Percentiles rank a stretch among this genome's conserved stretches.
These are phyloP conservation scores for Thielaviopsis musarum DNA, from an alignment of 2,329 filamentous ascomycete genomes.

Conservation along the genomic window DNA sequence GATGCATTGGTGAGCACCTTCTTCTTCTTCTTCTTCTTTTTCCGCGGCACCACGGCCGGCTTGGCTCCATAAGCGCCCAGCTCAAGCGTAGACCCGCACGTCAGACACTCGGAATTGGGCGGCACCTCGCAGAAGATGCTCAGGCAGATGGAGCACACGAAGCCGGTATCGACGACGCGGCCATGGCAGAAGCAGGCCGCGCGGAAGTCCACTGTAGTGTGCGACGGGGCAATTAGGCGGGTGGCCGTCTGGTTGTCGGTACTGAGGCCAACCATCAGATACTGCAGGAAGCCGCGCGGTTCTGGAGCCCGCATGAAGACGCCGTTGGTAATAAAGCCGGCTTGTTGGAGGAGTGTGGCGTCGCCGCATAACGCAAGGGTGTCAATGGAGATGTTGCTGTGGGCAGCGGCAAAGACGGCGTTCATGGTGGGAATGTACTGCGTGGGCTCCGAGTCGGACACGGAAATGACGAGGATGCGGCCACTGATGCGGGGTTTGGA, in stretches of 20 bases:
- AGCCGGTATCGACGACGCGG: constrained; percentile 77
- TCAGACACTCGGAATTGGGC: constrained; percentile 53
- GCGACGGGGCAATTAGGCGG: constrained; percentile 60
- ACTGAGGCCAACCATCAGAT: constrained; percentile 87
- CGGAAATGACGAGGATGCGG: constrained; percentile 77
- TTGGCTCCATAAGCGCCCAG: constrained; percentile 60
- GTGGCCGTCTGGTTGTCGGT: constrained; percentile 40
- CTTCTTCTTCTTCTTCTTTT: constrained; percentile 64
- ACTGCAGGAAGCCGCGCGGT: constrained; percentile 65
- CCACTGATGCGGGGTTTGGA: constrained; percentile 20
- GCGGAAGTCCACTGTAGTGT: constrained; percentile 82
- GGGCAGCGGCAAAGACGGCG: constrained; percentile 84
- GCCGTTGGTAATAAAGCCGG: constrained; percentile 45
- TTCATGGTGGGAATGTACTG: constrained; percentile 99
- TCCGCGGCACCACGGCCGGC: constrained; percentile 55
- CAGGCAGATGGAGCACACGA: constrained; percentile 89
- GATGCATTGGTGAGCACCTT: constrained; percentile 28
- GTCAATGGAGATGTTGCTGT: constrained; percentile 77
- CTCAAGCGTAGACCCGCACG: constrained; percentile 64
- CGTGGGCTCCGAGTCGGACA: constrained; percentile 67
- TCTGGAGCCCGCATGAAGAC: constrained; percentile 35
- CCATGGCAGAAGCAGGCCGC: constrained; percentile 98
- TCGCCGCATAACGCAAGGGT: constrained; percentile 73
- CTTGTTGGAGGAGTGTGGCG: constrained; percentile 88
- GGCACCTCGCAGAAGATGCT: constrained; percentile 72